Conservation (phyloP, 2,329 filamentous ascomycete species). For the Aspergillus caelatus region DNA sequence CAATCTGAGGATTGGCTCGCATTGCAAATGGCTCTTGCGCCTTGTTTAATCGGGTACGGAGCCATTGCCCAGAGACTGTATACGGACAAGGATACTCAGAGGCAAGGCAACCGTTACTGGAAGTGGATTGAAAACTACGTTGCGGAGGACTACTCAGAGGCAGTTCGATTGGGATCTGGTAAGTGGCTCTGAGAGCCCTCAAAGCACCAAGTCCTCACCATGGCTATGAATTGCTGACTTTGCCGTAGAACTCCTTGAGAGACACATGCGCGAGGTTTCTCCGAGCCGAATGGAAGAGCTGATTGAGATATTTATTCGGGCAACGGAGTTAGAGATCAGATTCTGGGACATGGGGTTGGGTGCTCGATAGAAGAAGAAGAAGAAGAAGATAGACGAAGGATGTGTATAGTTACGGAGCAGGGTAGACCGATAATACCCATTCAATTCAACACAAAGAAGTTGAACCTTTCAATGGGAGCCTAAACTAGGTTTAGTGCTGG, state of each 20-base stretch:
- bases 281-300: constrained; percentile 77
- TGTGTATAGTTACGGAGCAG: not conserved
- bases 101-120: constrained; percentile 76
- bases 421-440: not conserved
- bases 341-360: constrained; percentile 73
- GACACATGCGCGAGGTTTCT: constrained; percentile 72
- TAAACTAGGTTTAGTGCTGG: not conserved
- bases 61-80: constrained; percentile 74
- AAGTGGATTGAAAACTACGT: constrained; percentile 90
- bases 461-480: too few relatives aligned
- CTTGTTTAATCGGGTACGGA: constrained; percentile 88
- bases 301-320: constrained; percentile 80
- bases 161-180: constrained; percentile 72
- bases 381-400: not conserved
- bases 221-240: constrained; percentile 10
- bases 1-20: constrained; percentile 86
- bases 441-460: not conserved
- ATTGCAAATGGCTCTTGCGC: constrained; percentile 80
- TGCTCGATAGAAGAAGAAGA: constrained; percentile 20
- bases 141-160: constrained; percentile 74
- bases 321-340: constrained; percentile 75
- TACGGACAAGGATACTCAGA: constrained; percentile 61
- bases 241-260: constrained; percentile 70
- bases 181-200: constrained; percentile 29
- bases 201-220: not conserved